Evolutionary conservation across 805 yeast species (phyloP).

Genomic region (Candida sakaeoensis): DNA sequence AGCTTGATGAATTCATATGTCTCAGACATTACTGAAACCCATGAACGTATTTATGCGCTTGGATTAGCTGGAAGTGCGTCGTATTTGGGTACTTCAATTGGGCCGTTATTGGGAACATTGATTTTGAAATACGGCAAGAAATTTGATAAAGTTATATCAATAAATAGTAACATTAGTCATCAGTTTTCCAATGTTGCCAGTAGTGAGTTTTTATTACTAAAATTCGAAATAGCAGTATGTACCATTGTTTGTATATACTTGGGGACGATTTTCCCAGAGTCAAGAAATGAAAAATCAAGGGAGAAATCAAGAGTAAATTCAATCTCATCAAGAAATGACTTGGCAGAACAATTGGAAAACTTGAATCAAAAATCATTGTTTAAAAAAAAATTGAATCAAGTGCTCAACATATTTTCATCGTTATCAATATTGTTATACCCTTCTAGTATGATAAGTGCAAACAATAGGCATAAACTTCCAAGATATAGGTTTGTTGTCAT

Average conservation of each 20-base stretch:
- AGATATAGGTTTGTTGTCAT: slow-evolving; percentile 33
- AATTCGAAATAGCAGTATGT: slow-evolving; percentile 24
- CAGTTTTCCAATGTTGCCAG: slow-evolving; percentile 2
- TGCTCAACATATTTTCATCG: slow-evolving; percentile 31
- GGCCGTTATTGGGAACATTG: slow-evolving; percentile 41
- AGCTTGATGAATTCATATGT: slow-evolving; percentile 62
- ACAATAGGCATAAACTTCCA: slow-evolving; percentile 11
- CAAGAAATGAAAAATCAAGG: slow-evolving; percentile 51
- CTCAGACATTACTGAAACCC: slow-evolving; percentile 64
- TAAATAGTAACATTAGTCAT: slow-evolving; percentile 1
- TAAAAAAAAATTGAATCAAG: background rate
- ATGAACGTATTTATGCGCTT: slow-evolving; percentile 48
- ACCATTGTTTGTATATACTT: slow-evolving; percentile 23
- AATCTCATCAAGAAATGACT: slow-evolving; percentile 1
- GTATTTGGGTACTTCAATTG: slow-evolving; percentile 53
- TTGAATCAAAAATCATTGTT: background rate
- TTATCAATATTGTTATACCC: slow-evolving; percentile 52
- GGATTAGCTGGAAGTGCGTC: slow-evolving; percentile 53
- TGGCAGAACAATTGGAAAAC: background rate
- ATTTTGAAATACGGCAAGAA: background rate
- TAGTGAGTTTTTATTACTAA: slow-evolving; percentile 7
- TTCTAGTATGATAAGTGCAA: slow-evolving; percentile 17
- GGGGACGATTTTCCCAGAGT: slow-evolving; percentile 47
- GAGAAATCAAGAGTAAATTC: slow-evolving; percentile 23
- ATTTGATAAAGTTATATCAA: background rate